These are phyloP conservation scores for Austropuccinia psidii DNA, from an alignment of 1,284 basidiomycete genomes.

Conservation along the genomic window DNA sequence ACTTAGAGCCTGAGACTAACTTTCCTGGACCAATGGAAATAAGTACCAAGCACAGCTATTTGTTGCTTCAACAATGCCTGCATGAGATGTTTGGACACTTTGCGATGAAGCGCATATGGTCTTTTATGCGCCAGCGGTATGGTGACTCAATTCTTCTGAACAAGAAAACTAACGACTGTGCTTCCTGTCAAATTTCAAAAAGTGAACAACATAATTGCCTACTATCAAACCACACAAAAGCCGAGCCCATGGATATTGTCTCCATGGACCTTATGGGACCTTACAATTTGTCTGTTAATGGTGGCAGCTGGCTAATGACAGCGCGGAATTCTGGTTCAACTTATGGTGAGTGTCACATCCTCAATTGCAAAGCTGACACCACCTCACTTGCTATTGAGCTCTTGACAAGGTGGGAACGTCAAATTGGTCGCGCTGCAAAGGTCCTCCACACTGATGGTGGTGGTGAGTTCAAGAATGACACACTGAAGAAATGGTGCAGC, in stretches of 20 bases:
- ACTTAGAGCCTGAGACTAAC: too few relatives aligned
- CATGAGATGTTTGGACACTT: too few relatives aligned
- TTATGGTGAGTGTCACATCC: background rate
- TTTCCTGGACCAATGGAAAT: too few relatives aligned
- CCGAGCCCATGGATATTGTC: background rate
- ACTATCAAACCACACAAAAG: background rate
- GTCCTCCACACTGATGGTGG: conserved; percentile 8
- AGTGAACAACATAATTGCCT: too few relatives aligned
- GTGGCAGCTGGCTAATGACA: background rate
- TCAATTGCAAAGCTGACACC: conserved; percentile 5
- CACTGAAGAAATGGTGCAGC: background rate
- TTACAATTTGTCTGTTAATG: background rate
- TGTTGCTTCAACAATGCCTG: too few relatives aligned
- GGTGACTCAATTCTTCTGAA: too few relatives aligned
- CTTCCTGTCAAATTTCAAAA: too few relatives aligned
- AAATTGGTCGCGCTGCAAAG: background rate
- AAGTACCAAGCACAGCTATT: too few relatives aligned
- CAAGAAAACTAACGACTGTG: too few relatives aligned
- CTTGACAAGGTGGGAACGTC: conserved; percentile 5
- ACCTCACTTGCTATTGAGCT: background rate
- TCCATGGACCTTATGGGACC: conserved; percentile 12
- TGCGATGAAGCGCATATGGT: too few relatives aligned
- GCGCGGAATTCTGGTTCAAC: background rate
- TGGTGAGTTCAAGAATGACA: conserved; percentile 1
- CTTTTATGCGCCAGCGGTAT: too few relatives aligned